phyloP scores from a whole-genome alignment of 192 early-diverging fungal species.

The Backusella mclennaniae region DNA sequence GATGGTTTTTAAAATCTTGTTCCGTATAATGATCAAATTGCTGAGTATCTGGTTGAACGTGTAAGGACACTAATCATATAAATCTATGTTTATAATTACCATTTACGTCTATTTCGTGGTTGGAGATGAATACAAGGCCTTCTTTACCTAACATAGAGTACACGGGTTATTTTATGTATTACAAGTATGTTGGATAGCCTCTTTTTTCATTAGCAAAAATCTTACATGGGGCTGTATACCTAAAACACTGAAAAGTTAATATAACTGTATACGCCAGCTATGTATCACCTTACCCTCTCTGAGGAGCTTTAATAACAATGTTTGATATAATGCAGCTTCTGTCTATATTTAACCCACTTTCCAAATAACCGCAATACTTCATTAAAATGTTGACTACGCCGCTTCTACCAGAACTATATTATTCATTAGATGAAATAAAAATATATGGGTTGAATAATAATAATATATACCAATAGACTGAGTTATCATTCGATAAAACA shows the following conservation, averaged over 20 bases:
- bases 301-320: conserved; percentile 47
- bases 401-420: conserved; percentile 25
- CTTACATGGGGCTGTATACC: conserved; percentile 53
- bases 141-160: conserved; percentile 31
- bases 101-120: conserved; percentile 45
- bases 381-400: conserved; percentile 29
- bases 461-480: conserved; percentile 18
- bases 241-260: neutral
- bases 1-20: conserved; percentile 25
- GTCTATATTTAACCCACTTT: conserved; percentile 5
- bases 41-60: conserved; percentile 23
- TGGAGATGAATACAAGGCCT: conserved; percentile 51
- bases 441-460: neutral
- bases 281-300: conserved; percentile 32
- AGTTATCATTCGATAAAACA: conserved; percentile 9
- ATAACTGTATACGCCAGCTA: neutral
- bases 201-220: too few species aligned
- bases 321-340: conserved; percentile 41
- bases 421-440: neutral
- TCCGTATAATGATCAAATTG: conserved; percentile 36
- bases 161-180: neutral
- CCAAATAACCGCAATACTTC: conserved; percentile 7
- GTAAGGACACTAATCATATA: neutral
- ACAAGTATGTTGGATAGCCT: neutral
- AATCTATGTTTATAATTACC: conserved; percentile 14